Percentiles rank a stretch among this genome's conserved stretches.
These are phyloP conservation scores for Fusarium incarnatum DNA, from an alignment of 2,329 filamentous ascomycete genomes.

Conservation along the genomic window DNA sequence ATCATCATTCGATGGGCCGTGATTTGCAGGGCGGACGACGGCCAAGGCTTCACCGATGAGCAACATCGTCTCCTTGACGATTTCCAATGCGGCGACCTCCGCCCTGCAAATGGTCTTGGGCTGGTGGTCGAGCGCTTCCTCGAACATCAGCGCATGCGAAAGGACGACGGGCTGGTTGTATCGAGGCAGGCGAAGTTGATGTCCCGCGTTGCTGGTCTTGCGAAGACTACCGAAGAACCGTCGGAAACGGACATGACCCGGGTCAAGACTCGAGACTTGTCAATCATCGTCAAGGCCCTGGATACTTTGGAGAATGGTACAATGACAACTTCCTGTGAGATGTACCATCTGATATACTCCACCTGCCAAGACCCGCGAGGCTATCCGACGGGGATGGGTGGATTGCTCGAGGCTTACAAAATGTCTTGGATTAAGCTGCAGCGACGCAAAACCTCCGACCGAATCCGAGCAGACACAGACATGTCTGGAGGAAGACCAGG, in stretches of 20 bases:
- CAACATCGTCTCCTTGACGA: background rate
- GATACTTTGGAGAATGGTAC: background rate
- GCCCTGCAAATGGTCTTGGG: accelerated
- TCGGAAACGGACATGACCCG: background rate
- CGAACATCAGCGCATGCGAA: background rate
- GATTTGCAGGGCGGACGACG: background rate
- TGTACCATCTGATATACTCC: background rate
- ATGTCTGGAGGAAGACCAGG: accelerated
- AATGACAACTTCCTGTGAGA: background rate
- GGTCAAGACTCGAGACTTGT: background rate
- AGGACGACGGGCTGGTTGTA: accelerated
- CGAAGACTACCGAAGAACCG: accelerated
- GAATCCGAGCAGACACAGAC: accelerated
- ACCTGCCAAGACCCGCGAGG: background rate
- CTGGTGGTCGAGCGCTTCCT: background rate
- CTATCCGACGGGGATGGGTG: accelerated
- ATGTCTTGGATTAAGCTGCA: background rate
- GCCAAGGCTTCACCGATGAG: background rate
- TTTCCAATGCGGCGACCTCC: background rate
- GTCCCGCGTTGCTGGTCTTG: background rate
- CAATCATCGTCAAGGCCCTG: background rate
- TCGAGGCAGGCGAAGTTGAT: background rate
- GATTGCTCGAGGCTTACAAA: background rate
- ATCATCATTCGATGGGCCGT: background rate
- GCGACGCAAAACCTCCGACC: accelerated